These are phyloP conservation scores for Cinnamomum chago DNA, from an alignment of 164 flowering plant species.

Conservation along the genomic window DNA sequence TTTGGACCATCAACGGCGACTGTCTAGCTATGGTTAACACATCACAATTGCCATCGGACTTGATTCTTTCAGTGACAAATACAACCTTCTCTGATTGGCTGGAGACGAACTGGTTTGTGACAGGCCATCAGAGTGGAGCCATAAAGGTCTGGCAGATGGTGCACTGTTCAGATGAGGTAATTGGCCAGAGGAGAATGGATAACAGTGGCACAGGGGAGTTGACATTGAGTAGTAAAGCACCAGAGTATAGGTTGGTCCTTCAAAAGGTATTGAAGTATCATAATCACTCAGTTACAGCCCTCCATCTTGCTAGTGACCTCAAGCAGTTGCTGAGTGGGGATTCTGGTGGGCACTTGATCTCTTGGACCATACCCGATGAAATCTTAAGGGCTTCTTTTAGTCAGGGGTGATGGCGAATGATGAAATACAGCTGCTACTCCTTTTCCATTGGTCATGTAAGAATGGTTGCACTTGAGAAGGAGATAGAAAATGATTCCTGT, in stretches of 20 bases:
- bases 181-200: conserved; percentile 32
- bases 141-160: conserved; percentile 92
- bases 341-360: conserved; percentile 70
- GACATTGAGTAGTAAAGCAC: conserved; percentile 33
- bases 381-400: conserved; percentile 49
- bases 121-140: conserved; percentile 98
- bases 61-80: conserved; percentile 69
- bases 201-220: conserved; percentile 34
- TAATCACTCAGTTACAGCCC: conserved; percentile 80
- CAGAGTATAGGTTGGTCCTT: conserved; percentile 78
- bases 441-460: not conserved
- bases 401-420: conserved; percentile 36
- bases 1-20: conserved; percentile 93
- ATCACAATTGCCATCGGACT: conserved; percentile 92
- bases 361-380: conserved; percentile 87
- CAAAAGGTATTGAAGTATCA: conserved; percentile 81
- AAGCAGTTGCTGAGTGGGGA: conserved; percentile 94
- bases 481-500: too few relatives aligned
- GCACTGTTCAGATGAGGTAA: conserved; percentile 51
- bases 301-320: conserved; percentile 64
- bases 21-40: conserved; percentile 83
- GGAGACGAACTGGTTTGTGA: conserved; percentile 82
- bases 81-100: conserved; percentile 84
- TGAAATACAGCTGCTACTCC: not conserved
- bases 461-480: too few relatives aligned